A percentile compares a stretch with the other conserved stretches of the same genome.
Evolutionary conservation across 2,329 filamentous ascomycete genomes (phyloP).

Genomic region (Cryoendolithus antarcticus): DNA sequence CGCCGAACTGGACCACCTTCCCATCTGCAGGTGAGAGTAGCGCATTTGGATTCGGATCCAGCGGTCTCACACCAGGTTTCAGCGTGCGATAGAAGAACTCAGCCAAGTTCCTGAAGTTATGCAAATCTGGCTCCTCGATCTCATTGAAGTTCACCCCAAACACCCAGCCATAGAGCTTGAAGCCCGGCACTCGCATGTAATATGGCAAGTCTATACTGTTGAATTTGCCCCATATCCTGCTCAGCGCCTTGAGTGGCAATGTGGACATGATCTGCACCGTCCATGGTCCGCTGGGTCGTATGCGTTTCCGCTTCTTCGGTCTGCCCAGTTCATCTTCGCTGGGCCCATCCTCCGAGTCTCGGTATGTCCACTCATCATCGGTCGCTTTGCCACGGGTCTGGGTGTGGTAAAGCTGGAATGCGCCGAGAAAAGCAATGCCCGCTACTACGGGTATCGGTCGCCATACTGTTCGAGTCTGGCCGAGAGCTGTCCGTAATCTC

Average conservation of each 20-base stretch:
- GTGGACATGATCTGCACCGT: slow-evolving; percentile 91
- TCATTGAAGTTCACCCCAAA: slow-evolving; percentile 89
- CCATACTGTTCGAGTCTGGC: slow-evolving; percentile 40
- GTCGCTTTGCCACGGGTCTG: slow-evolving; percentile 37
- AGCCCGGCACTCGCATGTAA: slow-evolving; percentile 75
- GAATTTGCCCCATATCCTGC: slow-evolving; percentile 78
- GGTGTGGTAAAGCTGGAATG: slow-evolving; percentile 73
- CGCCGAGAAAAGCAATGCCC: slow-evolving; percentile 71
- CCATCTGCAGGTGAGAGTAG: slow-evolving; percentile 84
- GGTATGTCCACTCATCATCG: slow-evolving; percentile 34
- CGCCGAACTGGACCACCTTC: slow-evolving; percentile 79
- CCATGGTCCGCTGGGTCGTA: slow-evolving; percentile 79
- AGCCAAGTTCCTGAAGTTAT: slow-evolving; percentile 80
- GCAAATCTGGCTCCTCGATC: slow-evolving; percentile 74
- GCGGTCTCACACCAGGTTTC: slow-evolving; percentile 74
- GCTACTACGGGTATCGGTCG: slow-evolving; percentile 80
- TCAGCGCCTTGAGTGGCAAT: slow-evolving; percentile 79
- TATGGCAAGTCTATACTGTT: slow-evolving; percentile 84
- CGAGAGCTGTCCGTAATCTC: slow-evolving; percentile 2
- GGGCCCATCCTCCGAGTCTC: slow-evolving; percentile 8
- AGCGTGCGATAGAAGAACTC: slow-evolving; percentile 94
- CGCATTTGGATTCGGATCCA: slow-evolving; percentile 69
- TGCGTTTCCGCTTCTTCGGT: slow-evolving; percentile 45
- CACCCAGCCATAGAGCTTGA: slow-evolving; percentile 79
- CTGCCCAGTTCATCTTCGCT: slow-evolving; percentile 31